Conservation (phyloP, 257 asterid species). For the Leonotis leonurus region DNA sequence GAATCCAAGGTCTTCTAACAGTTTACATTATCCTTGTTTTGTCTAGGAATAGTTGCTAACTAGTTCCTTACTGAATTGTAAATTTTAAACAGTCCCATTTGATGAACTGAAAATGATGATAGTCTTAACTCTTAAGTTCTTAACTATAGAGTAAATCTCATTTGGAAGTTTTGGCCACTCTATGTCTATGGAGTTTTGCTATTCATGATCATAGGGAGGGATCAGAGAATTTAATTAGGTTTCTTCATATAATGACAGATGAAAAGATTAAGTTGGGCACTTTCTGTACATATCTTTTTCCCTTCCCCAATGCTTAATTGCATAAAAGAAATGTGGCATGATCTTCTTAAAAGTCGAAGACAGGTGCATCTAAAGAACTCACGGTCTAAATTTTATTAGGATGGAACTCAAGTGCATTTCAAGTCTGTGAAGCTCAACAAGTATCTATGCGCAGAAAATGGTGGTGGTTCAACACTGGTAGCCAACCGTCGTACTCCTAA, state of each 20-base stretch:
- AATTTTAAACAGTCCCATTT: not conserved
- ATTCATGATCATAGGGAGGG: not conserved
- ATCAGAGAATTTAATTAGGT: not conserved
- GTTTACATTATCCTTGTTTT: not conserved
- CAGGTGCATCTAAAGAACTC: not conserved
- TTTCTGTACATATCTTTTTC: no score
- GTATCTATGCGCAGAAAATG: slow-evolving; percentile 43
- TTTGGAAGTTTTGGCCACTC: no score
- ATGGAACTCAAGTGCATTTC: slow-evolving; percentile 52
- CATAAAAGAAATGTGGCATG: not conserved
- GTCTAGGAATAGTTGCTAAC: not conserved
- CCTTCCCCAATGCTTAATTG: no score
- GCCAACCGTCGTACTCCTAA: slow-evolving; percentile 39
- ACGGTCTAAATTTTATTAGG: slow-evolving; percentile 21
- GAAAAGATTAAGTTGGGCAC: no score
- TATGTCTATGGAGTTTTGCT: no score
- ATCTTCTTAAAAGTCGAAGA: not conserved
- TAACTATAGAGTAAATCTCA: not conserved
- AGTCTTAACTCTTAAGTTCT: not conserved
- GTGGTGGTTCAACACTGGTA: slow-evolving; percentile 43
- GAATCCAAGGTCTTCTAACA: not conserved
- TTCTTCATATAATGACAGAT: not conserved
- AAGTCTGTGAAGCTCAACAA: slow-evolving; percentile 42
- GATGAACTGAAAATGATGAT: not conserved
- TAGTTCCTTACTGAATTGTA: not conserved